A percentile compares a stretch with the other conserved stretches of the same genome.
phyloP scores from a whole-genome alignment of 2,329 filamentous ascomycete species.

The Alternaria alternata region DNA sequence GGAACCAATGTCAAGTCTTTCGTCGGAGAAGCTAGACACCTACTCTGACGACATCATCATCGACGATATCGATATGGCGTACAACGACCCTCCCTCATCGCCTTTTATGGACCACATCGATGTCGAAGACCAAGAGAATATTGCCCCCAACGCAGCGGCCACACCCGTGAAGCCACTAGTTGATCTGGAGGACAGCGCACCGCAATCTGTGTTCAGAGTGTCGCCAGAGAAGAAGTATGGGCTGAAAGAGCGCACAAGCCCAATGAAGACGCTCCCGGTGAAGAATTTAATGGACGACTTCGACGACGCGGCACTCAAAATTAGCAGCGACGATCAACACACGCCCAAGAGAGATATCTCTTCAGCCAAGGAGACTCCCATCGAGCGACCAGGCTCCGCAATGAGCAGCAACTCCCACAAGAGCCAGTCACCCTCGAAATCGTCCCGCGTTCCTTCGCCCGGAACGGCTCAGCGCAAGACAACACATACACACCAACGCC shows the following conservation, averaged over 20 bases:
- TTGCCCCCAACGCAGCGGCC: conserved; percentile 33
- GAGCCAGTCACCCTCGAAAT: conserved; percentile 40
- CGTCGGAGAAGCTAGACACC: conserved; percentile 43
- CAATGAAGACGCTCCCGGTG: conserved; percentile 39
- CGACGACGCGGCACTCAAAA: conserved; percentile 25
- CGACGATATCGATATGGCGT: conserved; percentile 48
- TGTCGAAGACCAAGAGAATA: conserved; percentile 49
- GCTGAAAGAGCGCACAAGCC: conserved; percentile 40
- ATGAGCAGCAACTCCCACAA: conserved; percentile 37
- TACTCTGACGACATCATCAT: conserved; percentile 26
- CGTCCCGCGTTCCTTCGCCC: conserved; percentile 33
- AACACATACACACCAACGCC: conserved; percentile 19
- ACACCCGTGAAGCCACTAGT: conserved; percentile 36
- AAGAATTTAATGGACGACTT: conserved; percentile 42
- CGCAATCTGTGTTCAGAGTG: conserved; percentile 44
- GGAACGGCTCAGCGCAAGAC: conserved; percentile 26
- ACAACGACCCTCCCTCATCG: conserved; percentile 56
- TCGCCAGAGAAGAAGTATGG: conserved; percentile 42
- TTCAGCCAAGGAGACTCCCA: conserved; percentile 31
- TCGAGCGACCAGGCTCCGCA: conserved; percentile 36
- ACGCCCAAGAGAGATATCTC: conserved; percentile 38
- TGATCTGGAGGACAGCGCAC: conserved; percentile 36
- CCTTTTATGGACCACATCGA: conserved; percentile 59
- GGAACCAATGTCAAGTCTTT: conserved; percentile 43
- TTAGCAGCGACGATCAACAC: conserved; percentile 10